Percentiles rank a stretch among this genome's conserved stretches.
phyloP scores from a whole-genome alignment of 306 rosid species.

The Pueraria montana region DNA sequence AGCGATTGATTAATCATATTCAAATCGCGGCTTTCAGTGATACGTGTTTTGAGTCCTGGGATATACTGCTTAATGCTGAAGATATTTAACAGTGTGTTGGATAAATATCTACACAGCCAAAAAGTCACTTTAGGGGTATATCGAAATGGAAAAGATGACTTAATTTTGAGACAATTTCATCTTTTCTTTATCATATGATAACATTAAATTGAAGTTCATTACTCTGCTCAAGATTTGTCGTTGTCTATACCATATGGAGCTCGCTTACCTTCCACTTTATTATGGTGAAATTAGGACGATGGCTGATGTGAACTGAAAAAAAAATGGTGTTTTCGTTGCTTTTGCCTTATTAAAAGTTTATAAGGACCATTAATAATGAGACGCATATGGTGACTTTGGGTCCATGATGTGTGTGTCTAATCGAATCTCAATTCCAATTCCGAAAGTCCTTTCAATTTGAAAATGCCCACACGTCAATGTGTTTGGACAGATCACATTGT shows the following conservation, averaged over 20 bases:
- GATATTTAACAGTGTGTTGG: neutral
- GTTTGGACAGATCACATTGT: neutral
- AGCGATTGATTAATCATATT: too few relatives aligned
- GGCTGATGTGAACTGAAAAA: neutral
- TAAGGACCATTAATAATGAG: neutral
- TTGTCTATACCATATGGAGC: neutral
- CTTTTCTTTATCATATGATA: neutral
- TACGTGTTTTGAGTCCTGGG: too few relatives aligned
- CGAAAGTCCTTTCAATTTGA: neutral
- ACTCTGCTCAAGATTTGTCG: neutral
- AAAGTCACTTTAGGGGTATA: neutral
- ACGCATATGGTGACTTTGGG: neutral
- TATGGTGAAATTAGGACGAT: neutral
- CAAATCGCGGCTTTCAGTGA: too few relatives aligned
- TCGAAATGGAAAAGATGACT: neutral
- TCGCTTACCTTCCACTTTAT: conserved; percentile 3
- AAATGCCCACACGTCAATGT: neutral
- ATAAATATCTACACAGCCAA: neutral
- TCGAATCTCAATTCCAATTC: neutral
- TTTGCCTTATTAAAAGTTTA: neutral
- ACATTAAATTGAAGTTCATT: neutral
- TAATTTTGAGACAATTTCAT: neutral
- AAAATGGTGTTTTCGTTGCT: neutral
- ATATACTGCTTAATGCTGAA: neutral
- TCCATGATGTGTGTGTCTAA: neutral